These are phyloP conservation scores for Urochloa ruziziensis DNA, from an alignment of 176 grass and related monocot genomes.

Conservation along the genomic window DNA sequence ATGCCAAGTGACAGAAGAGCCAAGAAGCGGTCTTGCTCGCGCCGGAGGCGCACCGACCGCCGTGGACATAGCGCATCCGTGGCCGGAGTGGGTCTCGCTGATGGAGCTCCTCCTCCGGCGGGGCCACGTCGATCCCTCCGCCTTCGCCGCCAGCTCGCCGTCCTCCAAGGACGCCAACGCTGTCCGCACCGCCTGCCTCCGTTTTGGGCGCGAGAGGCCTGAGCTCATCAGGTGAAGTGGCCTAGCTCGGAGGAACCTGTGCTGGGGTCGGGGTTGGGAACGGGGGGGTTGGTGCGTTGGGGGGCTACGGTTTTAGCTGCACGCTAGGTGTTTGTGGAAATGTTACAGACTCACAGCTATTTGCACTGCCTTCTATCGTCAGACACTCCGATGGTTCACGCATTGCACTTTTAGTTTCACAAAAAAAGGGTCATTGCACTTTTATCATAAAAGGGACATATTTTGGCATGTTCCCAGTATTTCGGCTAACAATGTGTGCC, in stretches of 20 bases:
- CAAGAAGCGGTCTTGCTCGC: background rate
- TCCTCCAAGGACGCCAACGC: constrained; percentile 63
- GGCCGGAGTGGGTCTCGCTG: constrained; percentile 67
- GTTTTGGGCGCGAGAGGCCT: constrained; percentile 56
- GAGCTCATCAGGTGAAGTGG: constrained; percentile 59
- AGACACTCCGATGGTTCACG: background rate
- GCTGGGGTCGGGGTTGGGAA: constrained; percentile 1
- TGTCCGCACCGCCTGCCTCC: constrained; percentile 73
- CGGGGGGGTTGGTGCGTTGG: background rate
- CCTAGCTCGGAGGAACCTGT: background rate
- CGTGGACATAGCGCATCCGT: constrained; percentile 67
- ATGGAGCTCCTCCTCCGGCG: constrained; percentile 65
- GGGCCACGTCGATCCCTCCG: constrained; percentile 49
- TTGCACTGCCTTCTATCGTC: background rate
- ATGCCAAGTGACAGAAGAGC: constrained; percentile 17
- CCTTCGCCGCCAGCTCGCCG: constrained; percentile 21
- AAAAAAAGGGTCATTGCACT: background rate
- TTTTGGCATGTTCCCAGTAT: background rate
- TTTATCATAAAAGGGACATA: background rate
- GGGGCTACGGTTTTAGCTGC: constrained; percentile 10
- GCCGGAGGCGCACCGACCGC: background rate
- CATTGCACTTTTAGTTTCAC: too few relatives aligned
- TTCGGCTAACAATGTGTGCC: background rate
- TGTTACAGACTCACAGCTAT: background rate
- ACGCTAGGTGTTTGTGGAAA: constrained; percentile 53